Percentiles rank a stretch among this genome's conserved stretches.
phyloP scores from a whole-genome alignment of 805 yeast species.

The Lipomyces kockii region DNA sequence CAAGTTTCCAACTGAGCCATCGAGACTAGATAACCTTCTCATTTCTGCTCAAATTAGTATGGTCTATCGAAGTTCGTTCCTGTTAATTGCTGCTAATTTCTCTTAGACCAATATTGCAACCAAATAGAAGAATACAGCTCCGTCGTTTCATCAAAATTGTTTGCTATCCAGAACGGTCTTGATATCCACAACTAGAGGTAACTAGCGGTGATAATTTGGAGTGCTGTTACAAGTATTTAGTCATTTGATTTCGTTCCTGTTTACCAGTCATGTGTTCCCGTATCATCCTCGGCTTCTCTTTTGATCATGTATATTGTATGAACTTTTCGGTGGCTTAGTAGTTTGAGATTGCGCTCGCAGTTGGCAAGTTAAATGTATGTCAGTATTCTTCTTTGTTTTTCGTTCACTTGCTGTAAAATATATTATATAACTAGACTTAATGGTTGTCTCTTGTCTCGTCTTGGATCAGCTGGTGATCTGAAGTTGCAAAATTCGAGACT shows the following conservation, averaged over 20 bases:
- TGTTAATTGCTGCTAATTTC: not conserved
- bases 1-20: slow-evolving; percentile 74
- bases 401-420: not conserved
- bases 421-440: not conserved
- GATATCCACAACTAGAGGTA: slow-evolving; percentile 4
- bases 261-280: not conserved
- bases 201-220: not conserved
- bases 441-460: not conserved
- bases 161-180: slow-evolving; percentile 59
- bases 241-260: not conserved
- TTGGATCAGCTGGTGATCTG: not conserved
- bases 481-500: not conserved
- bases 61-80: not conserved
- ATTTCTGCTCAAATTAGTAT: slow-evolving; percentile 61
- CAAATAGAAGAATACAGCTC: slow-evolving; percentile 74
- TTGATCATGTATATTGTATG: not conserved
- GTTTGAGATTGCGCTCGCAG: not conserved
- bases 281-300: not conserved
- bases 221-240: not conserved
- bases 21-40: slow-evolving; percentile 72
- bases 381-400: not conserved
- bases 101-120: slow-evolving; percentile 62
- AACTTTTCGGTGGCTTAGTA: not conserved
- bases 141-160: slow-evolving; percentile 65
- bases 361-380: not conserved